Percentiles rank a stretch among this genome's conserved stretches.
Conservation (phyloP, 768 basidiomycete genomes). For the Tricholoma hemisulphureum region DNA sequence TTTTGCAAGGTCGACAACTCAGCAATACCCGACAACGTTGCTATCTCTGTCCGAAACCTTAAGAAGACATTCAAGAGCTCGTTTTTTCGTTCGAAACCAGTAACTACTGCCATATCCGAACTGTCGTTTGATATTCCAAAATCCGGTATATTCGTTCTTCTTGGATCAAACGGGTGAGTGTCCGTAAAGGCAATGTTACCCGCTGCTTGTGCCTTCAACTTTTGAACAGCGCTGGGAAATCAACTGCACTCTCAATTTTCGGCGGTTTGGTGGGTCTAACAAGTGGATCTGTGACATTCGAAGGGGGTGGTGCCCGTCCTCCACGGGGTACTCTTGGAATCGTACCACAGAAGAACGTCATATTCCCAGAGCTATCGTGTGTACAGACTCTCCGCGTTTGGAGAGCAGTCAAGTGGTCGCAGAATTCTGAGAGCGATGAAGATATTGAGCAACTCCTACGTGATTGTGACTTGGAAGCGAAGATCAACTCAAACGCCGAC, state of each 20-base stretch:
- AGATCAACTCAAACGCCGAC: slow-evolving; percentile 39
- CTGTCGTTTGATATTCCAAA: slow-evolving; percentile 70
- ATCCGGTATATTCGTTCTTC: slow-evolving; percentile 71
- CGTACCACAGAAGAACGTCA: slow-evolving; percentile 81
- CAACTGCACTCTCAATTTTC: slow-evolving; percentile 66
- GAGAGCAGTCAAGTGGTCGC: slow-evolving; percentile 68
- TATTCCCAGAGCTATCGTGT: slow-evolving; percentile 75
- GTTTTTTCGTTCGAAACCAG: slow-evolving; percentile 43
- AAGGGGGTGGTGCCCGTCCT: slow-evolving; percentile 51
- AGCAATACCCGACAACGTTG: slow-evolving; percentile 39
- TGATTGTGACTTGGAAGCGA: slow-evolving; percentile 72
- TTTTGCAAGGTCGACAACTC: slow-evolving; percentile 29
- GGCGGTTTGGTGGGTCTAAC: slow-evolving; percentile 60
- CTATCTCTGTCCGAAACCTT: slow-evolving; percentile 62
- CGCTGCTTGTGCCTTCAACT: slow-evolving; percentile 2
- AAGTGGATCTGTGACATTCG: slow-evolving; percentile 55
- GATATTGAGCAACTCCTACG: slow-evolving; percentile 62
- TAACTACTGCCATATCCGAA: slow-evolving; percentile 62
- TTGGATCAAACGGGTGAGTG: slow-evolving; percentile 68
- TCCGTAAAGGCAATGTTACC: neutral
- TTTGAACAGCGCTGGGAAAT: slow-evolving; percentile 66
- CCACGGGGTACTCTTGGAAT: slow-evolving; percentile 70
- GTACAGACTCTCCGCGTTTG: slow-evolving; percentile 72
- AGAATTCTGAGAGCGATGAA: slow-evolving; percentile 43
- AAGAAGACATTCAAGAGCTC: slow-evolving; percentile 57